Evolutionary conservation across 495 filamentous ascomycete genomes (phyloP).

Genomic region (Penicillium paxilli): DNA sequence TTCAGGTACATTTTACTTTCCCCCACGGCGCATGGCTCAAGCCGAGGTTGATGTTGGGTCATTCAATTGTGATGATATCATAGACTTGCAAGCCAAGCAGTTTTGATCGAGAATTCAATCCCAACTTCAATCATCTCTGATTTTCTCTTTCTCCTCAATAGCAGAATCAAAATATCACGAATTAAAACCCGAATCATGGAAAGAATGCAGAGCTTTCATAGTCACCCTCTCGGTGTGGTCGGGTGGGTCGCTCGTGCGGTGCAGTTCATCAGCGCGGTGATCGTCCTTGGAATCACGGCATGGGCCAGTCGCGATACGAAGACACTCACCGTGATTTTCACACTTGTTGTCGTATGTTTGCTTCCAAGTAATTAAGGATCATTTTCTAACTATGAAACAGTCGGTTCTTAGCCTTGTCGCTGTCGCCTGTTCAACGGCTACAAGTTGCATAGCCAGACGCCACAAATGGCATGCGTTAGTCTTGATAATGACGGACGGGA

Average conservation of each 20-base stretch:
- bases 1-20: too few relatives aligned
- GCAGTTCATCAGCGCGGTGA: slow-evolving; percentile 14
- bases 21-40: neutral
- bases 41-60: neutral
- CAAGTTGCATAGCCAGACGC: slow-evolving; percentile 12
- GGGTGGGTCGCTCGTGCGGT: slow-evolving; percentile 13
- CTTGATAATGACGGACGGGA: slow-evolving; percentile 9
- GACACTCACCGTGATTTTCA: slow-evolving; percentile 21
- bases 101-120: neutral
- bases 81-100: neutral
- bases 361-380: neutral
- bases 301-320: slow-evolving; percentile 20
- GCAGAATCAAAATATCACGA: neutral
- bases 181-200: neutral
- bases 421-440: neutral
- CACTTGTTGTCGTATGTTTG: slow-evolving; percentile 16
- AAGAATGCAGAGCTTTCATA: slow-evolving; percentile 1
- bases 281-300: slow-evolving; percentile 23
- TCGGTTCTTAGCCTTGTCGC: slow-evolving; percentile 8
- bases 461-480: slow-evolving; percentile 12
- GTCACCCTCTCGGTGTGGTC: slow-evolving; percentile 8
- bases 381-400: slow-evolving; percentile 2
- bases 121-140: neutral
- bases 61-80: neutral
- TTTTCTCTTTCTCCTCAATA: neutral